Conservation (phyloP, 257 asterid genomes). For the Ilex aquifolium region DNA sequence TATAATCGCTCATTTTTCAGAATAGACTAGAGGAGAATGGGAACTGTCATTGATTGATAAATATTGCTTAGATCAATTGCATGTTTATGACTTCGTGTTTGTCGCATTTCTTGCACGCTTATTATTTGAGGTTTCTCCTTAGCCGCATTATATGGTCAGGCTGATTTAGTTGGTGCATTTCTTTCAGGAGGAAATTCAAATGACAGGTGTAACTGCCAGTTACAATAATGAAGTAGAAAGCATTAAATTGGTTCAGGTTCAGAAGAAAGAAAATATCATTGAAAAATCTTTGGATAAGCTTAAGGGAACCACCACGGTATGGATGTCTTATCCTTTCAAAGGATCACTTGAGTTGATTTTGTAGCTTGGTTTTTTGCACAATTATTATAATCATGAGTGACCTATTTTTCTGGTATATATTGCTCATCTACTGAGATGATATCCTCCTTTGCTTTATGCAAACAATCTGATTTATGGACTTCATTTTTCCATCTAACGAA, state of each 20-base stretch:
- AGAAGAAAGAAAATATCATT: constrained; percentile 64
- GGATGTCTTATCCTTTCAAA: constrained; percentile 18
- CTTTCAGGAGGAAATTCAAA: constrained; percentile 64
- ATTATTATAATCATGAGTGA: no score
- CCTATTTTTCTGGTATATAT: no score
- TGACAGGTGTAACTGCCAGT: constrained; percentile 34
- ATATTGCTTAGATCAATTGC: neutral
- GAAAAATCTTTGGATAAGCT: constrained; percentile 82
- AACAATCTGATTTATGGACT: no score
- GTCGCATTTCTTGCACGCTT: neutral
- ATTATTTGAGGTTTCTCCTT: neutral
- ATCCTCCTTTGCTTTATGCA: no score
- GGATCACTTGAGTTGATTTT: neutral
- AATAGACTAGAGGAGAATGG: no score
- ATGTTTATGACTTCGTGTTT: no score
- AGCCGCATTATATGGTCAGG: constrained; percentile 9
- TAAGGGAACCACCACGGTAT: constrained; percentile 88
- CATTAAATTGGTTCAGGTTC: constrained; percentile 35
- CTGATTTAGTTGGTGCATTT: constrained; percentile 13
- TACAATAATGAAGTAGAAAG: constrained; percentile 33
- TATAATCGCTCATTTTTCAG: no score
- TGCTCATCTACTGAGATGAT: no score
- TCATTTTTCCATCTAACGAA: no score
- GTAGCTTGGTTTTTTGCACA: no score
- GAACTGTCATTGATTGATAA: neutral